Base-by-base conservation (phyloP, 1,284 basidiomycete species). In the Leccinum subfulvum region DNA sequence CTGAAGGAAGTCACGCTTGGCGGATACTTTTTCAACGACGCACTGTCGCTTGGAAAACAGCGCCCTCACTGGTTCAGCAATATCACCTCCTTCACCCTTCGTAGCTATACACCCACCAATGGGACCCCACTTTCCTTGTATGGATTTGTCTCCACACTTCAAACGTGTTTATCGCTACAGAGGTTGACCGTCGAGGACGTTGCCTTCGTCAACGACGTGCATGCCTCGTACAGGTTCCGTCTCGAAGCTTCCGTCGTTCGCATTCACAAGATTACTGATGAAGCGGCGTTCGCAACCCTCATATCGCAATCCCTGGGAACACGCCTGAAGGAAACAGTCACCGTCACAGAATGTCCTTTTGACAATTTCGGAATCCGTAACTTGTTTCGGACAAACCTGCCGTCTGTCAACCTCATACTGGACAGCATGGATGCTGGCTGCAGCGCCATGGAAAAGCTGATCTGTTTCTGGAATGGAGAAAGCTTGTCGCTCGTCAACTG, bases 391-490 rank as follows among this genome's bases (percentile, higher is more conserved):
- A 11, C 33, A 16, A 65, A 35, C 18, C 7, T 65, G 21, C 26
- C 18, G 16, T 65, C 63, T 28, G 47, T 13, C 30, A 21, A 23
- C 35, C 56, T 65, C 44, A 10, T 39, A 8, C 66, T 67, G 30
- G 65, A 65, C 2, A 18, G 44, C 30, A 59, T 67, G 5, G 47
- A 14, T 14, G 30, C 62, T 16, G 51, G 55, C 7, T 7, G 47
- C 8, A 8, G 55, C 16, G 62, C 55, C 1, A 52, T 62, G 2
- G 63, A 62, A 11, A 26, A 64, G 14, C 3, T 65, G 23, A 28
- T 67, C 16, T 49, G 65, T n/a, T 47, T 56, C 23, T 67, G 65
- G 65, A 67, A 67, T n/a, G 64, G 64, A 30, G 62, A 67, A 49
- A 44, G 28, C 21, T 54, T 65, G 2, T 57, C 64, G 8, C 4